Base-by-base conservation (phyloP, 352 stramenopile genomes). In the Phytophthora crassamura region DNA sequence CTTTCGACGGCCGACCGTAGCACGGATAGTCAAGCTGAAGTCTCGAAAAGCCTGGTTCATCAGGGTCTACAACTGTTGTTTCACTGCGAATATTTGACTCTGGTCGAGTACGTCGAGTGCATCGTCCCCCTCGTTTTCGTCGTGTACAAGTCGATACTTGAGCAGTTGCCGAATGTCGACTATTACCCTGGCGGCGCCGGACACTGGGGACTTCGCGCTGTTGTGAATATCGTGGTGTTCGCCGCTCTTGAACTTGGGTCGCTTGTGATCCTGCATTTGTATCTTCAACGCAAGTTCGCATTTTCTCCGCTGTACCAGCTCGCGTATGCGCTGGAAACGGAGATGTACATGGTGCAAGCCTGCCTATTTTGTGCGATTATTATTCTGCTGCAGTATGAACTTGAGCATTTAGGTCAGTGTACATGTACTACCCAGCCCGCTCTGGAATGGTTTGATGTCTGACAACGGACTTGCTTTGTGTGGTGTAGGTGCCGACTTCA, bases 281-380 rank as follows among this genome's bases (percentile, higher is more conserved):
- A 72, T 35, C 16, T 85, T 6, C 28, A 68, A 20, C 59, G 53
- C 11, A 70, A 69, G 35, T 69, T 76, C 14, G n/a, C 20, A 4
- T 55, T 82, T 15, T 77, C 69, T 7, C 53, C 70, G 7, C 32
- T 80, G 1, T 59, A 59, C 7, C 71, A 77, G 12, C 57, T 85
- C 10, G 67, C 56, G 7, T 85, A 82, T 18, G 74, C 79, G 32
- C 60, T 85, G 6, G 56, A 77, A 34, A 77, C 52, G 0, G 70
- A 85, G 43, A 16, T 59, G 18, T 52, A 16, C 8, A 6, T 28
- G 0, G 53, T 69, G 1, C 61, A 65, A 45, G 32, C n/a, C 7
- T 10, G 35, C 9, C 20, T 66, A 0, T 66, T 60, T n/a, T 11
- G 46, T 3, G 39, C 14, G 15, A 2, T 46, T 14, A 22, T 60